Base-by-base conservation (phyloP, 108 stramenopile genomes). In the Poteriospumella lacustris region DNA sequence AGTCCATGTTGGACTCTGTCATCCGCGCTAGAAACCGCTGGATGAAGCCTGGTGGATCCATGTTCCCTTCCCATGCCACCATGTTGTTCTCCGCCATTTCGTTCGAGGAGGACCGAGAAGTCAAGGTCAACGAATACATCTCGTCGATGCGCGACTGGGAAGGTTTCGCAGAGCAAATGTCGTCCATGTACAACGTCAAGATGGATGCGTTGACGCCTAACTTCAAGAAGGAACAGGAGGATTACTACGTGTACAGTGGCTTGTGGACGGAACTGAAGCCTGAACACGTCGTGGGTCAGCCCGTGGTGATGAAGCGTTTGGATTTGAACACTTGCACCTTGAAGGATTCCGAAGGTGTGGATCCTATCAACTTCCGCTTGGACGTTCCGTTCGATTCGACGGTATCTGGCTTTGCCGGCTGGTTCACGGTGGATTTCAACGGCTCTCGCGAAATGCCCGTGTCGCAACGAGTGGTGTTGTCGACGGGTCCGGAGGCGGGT, bases 401-500 rank as follows among this genome's bases (percentile, higher is more conserved):
- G 0, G 87, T 96, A 40, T 90, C 89, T 77, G 97, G 94, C 44
- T 91, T 97, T 76, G 95, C 97, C 19, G 95, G 97, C 29, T 97
- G 97, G 97, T 97, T 97, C 80, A 94, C 93, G 29, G 82, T 92
- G 19, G 94, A 97, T 85, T 97, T 97, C 85, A 87, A 87, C 40
- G 88, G 85, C 39, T 58, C 44, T 33, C 9, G 2, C 26, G 75
- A 26, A 36, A 70, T 24, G 36, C 69, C 69, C 2, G 78, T 78
- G 34, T 31, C 73, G 3, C 89, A 91, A 79, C 92, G 93, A 24
- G 84, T 94, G 1, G 89, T 90, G 59, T 83, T 97, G 67, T 88
- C 88, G 26, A 97, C 97, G 19, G 94, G 91, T 58, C 97, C 97
- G 2, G 94, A 93, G 76, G 87, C 87, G 83, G 96, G 94, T 59